Conservation (phyloP, 2,329 filamentous ascomycete species). For the Zymoseptoria pseudotritici region DNA sequence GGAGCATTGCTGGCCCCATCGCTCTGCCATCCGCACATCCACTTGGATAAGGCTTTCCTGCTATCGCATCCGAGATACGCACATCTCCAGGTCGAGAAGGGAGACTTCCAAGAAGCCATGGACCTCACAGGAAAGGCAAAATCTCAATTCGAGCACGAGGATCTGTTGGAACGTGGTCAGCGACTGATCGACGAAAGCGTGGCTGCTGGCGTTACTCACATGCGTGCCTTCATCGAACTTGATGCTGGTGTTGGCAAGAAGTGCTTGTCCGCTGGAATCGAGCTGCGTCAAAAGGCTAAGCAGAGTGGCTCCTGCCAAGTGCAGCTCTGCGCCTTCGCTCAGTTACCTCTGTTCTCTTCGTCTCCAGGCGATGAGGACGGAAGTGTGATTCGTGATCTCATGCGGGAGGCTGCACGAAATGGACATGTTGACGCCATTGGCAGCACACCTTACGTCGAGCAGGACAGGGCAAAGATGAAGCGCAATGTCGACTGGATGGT, state of each 20-base stretch:
- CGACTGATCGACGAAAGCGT: slow-evolving; percentile 61
- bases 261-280: slow-evolving; percentile 51
- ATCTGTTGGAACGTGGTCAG: slow-evolving; percentile 57
- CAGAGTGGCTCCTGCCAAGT: slow-evolving; percentile 50
- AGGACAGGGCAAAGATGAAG: slow-evolving; percentile 39
- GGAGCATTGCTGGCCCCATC: slow-evolving; percentile 44
- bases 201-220: slow-evolving; percentile 57
- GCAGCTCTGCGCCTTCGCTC: slow-evolving; percentile 65
- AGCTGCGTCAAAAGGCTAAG: slow-evolving; percentile 43
- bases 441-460: slow-evolving; percentile 64
- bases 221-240: slow-evolving; percentile 65
- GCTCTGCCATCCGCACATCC: slow-evolving; percentile 66
- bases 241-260: slow-evolving; percentile 54
- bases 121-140: slow-evolving; percentile 54
- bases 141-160: slow-evolving; percentile 51
- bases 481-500: slow-evolving; percentile 59
- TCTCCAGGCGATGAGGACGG: slow-evolving; percentile 31
- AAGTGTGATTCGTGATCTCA: slow-evolving; percentile 44
- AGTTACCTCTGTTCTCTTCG: slow-evolving; percentile 59
- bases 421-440: slow-evolving; percentile 53
- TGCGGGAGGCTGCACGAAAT: slow-evolving; percentile 39
- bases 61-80: slow-evolving; percentile 52
- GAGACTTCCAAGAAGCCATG: slow-evolving; percentile 61
- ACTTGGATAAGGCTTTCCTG: slow-evolving; percentile 61
- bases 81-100: slow-evolving; percentile 52